phyloP scores from a whole-genome alignment of 208 protist genomes.

The Willaertia magna region DNA sequence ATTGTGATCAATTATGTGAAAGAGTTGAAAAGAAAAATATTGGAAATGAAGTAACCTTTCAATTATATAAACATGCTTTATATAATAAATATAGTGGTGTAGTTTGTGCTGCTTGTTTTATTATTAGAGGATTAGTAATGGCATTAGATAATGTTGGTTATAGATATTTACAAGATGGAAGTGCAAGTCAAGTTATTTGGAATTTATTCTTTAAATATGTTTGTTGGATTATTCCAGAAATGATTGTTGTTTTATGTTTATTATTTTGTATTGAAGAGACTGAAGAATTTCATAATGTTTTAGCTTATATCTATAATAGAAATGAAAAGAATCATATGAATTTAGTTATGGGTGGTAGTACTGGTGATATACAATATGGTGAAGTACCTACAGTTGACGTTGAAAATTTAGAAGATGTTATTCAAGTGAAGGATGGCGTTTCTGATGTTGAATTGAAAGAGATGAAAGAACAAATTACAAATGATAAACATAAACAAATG shows the following conservation, averaged over 20 bases:
- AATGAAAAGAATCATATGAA: background rate
- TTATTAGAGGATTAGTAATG: background rate
- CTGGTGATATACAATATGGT: background rate
- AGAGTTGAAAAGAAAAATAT: background rate
- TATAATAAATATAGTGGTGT: background rate
- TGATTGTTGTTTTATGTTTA: background rate
- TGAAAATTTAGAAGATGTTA: background rate
- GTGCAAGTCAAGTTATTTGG: background rate
- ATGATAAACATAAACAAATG: too few relatives aligned
- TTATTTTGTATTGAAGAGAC: background rate
- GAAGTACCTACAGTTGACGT: background rate
- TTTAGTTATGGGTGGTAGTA: background rate
- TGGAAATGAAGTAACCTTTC: background rate
- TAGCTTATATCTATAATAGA: background rate
- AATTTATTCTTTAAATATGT: conserved; percentile 3
- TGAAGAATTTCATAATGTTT: background rate
- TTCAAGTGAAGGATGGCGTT: background rate
- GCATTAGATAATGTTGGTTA: background rate
- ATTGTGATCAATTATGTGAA: background rate
- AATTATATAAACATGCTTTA: background rate
- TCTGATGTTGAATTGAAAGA: background rate
- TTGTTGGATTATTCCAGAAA: background rate
- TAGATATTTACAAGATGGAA: background rate
- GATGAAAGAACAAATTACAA: background rate
- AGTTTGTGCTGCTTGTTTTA: background rate